Evolutionary conservation across 257 asterid genomes (phyloP), one percentile per base, ranked within the genome.

Genomic region (Solanum appendiculatum): DNA sequence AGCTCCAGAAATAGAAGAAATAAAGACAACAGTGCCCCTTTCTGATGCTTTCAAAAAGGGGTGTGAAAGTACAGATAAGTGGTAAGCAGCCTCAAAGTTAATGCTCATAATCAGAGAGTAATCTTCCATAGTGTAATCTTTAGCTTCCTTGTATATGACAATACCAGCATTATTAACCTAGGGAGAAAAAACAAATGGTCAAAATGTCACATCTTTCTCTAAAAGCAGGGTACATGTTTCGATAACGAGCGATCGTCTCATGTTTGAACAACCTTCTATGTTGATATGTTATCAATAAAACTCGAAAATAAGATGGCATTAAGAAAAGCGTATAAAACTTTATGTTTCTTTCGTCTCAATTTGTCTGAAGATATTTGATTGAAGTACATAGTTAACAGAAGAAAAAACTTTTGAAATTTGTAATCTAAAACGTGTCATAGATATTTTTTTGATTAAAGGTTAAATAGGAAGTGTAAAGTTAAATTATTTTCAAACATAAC

Each of bases 1-100:
- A 86, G 81, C 58, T 5, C 88, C 83, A 48, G 75, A 16, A 46
- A 48, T 23, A 42, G 88, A 86, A 36, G 88, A 86, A 31, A 60
- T 86, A 56, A 73, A 86, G 74, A 86, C 88, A 29, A 86, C 69
- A 81, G 37, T 86, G 56, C 88, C 88, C 20, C 46, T 72, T 54
- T 37, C 63, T 48, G 88, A 31, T 73, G 88, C 85, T 37, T 86
- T 86, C 33, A 86, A 73, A 20, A 51, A 54, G 12, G 88, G 88
- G 20, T 86, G 82, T 48, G 88, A 85, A 86, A 86, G 84, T 72
- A 70, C 58, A 56, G 54, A 70, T 14, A 86, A 33, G 58, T 86
- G 85, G 7, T 70, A 86, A 48, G 84, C 18, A 54, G 88, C 73
- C 23, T 72, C 84, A 51, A 86, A 74, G 27, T 86, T 86, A 15